Evolutionary conservation across 805 yeast genomes (phyloP).

Genomic region (Zygosaccharomyces pseudorouxii): DNA sequence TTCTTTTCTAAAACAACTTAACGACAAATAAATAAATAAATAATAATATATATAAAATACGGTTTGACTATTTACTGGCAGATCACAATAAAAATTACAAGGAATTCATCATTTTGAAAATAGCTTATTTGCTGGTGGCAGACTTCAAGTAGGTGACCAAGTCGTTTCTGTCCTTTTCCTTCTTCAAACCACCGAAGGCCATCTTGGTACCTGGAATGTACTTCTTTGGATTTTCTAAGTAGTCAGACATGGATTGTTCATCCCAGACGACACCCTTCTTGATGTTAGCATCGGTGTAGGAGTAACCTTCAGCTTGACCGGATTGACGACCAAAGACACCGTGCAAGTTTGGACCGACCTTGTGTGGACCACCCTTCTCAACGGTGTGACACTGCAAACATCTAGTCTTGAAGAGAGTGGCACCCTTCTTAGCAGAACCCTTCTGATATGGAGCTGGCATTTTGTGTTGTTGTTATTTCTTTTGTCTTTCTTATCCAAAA

Average conservation of each 20-base stretch:
- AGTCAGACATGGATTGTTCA: slow-evolving; percentile 85
- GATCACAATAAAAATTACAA: slow-evolving; percentile 8
- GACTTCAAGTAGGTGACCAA: slow-evolving; percentile 75
- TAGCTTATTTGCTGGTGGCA: slow-evolving; percentile 38
- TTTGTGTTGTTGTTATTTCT: neutral
- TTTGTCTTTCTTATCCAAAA: neutral
- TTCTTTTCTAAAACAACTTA: neutral
- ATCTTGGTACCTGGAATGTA: slow-evolving; percentile 99
- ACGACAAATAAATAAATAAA: slow-evolving; percentile 10
- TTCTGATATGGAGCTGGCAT: slow-evolving; percentile 29
- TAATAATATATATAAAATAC: slow-evolving; percentile 1
- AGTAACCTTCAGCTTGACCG: slow-evolving; percentile 88
- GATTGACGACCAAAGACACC: slow-evolving; percentile 91
- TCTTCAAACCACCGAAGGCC: slow-evolving; percentile 99
- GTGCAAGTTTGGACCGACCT: slow-evolving; percentile 98
- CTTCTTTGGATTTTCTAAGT: slow-evolving; percentile 99
- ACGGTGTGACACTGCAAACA: slow-evolving; percentile 98
- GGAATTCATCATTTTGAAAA: neutral
- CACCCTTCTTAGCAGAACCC: slow-evolving; percentile 90
- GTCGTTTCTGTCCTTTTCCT: slow-evolving; percentile 98
- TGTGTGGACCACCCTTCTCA: slow-evolving; percentile 94
- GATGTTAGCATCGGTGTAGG: slow-evolving; percentile 98
- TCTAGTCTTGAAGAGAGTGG: slow-evolving; percentile 96
- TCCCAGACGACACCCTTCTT: slow-evolving; percentile 87
- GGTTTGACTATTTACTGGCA: slow-evolving; percentile 9